Evolutionary conservation across 345 rosid species (phyloP).

Genomic region (Jatropha curcas): DNA sequence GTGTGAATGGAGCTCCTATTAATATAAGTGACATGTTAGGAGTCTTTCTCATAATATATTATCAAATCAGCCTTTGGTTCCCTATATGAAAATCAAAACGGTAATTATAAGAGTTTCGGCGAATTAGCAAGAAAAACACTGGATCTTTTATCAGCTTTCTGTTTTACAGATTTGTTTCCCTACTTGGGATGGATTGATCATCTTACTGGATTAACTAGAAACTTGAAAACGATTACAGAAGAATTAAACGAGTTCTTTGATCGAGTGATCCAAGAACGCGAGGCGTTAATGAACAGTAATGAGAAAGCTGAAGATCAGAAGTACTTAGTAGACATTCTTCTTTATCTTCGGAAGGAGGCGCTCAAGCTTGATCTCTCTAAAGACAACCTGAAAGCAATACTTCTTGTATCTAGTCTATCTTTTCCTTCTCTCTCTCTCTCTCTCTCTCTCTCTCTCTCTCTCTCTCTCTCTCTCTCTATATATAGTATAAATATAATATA

Average conservation of each 20-base stretch:
- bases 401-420: neutral
- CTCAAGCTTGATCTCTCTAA: slow-evolving; percentile 2
- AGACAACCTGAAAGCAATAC: slow-evolving; percentile 9
- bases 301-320: neutral
- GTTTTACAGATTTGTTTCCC: slow-evolving; percentile 18
- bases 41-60: slow-evolving; percentile 7
- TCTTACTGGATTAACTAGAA: neutral
- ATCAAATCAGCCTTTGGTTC: slow-evolving; percentile 17
- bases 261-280: slow-evolving; percentile 12
- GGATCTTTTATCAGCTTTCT: neutral
- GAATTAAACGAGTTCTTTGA: slow-evolving; percentile 12
- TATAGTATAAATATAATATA: too few species aligned
- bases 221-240: neutral
- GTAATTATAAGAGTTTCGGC: slow-evolving; percentile 3
- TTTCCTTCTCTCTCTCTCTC: neutral
- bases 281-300: neutral
- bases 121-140: slow-evolving; percentile 9
- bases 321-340: slow-evolving; percentile 19
- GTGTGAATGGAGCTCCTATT: neutral
- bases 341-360: slow-evolving; percentile 9
- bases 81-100: neutral
- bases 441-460: too few species aligned
- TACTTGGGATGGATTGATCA: slow-evolving; percentile 18
- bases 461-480: too few species aligned
- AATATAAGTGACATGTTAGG: neutral